phyloP scores from a whole-genome alignment of 2,329 filamentous ascomycete genomes.

The Pseudogymnoascus verrucosus region DNA sequence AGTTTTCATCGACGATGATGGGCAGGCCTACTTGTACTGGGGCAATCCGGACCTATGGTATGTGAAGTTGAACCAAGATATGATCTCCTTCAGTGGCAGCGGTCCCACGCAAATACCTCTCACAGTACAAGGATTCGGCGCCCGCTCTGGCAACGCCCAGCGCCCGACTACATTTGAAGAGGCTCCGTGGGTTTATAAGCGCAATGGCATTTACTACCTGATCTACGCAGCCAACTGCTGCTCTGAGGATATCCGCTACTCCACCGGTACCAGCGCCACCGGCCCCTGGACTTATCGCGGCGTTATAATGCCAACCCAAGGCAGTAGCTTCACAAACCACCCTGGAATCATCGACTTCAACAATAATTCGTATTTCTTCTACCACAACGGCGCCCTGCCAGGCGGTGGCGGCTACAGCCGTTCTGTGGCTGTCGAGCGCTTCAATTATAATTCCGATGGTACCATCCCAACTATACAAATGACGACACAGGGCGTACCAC shows the following conservation, averaged over 20 bases:
- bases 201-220: conserved; percentile 26
- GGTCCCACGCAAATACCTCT: conserved; percentile 18
- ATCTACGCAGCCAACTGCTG: conserved; percentile 26
- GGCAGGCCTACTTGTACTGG: conserved; percentile 37
- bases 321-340: background rate
- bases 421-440: background rate
- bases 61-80: conserved; percentile 34
- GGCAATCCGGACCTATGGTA: conserved; percentile 33
- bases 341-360: background rate
- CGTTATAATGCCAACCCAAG: conserved; percentile 23
- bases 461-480: background rate
- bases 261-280: conserved; percentile 21
- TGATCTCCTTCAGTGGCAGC: conserved; percentile 30
- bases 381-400: background rate
- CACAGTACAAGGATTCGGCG: conserved; percentile 16
- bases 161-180: conserved; percentile 24
- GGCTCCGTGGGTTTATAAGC: conserved; percentile 29
- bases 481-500: background rate
- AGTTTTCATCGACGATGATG: conserved; percentile 36
- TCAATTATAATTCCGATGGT: background rate
- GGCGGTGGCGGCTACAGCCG: background rate
- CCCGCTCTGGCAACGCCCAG: conserved; percentile 14
- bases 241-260: conserved; percentile 27
- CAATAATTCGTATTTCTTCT: background rate
- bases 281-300: conserved; percentile 29